These are phyloP conservation scores for Penicillium herquei DNA, from an alignment of 495 filamentous ascomycete species.

Conservation along the genomic window DNA sequence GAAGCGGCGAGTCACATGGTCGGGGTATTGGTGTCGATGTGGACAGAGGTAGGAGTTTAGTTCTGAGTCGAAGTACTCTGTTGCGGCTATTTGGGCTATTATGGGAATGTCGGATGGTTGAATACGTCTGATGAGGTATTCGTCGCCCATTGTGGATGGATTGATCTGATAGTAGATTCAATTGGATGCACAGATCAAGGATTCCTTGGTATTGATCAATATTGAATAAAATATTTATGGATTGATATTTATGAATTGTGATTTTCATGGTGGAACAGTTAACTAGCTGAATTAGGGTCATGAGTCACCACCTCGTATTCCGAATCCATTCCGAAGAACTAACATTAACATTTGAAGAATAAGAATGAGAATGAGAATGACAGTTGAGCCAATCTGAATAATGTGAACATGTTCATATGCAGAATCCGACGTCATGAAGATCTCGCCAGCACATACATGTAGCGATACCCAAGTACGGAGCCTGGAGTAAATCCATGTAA, in stretches of 20 bases:
- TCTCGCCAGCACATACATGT: too few species aligned
- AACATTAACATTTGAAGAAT: too few species aligned
- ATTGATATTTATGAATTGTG: too few species aligned
- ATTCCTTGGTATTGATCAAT: neutral
- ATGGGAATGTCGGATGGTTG: slow-evolving; percentile 2
- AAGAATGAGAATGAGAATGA: too few species aligned
- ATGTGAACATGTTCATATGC: too few species aligned
- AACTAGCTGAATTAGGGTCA: neutral
- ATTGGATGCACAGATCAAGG: neutral
- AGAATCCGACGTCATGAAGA: too few species aligned
- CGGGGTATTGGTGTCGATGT: slow-evolving; percentile 9
- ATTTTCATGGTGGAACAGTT: too few species aligned
- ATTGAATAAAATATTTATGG: neutral
- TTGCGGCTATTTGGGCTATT: slow-evolving; percentile 3
- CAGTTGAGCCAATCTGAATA: too few species aligned
- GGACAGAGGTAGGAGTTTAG: slow-evolving; percentile 10
- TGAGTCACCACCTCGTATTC: neutral
- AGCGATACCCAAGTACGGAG: too few species aligned
- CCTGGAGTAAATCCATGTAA: too few species aligned
- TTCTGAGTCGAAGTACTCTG: slow-evolving; percentile 5
- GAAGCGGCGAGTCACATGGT: slow-evolving; percentile 10
- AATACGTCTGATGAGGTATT: slow-evolving; percentile 7
- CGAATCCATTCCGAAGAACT: too few species aligned
- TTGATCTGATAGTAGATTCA: neutral
- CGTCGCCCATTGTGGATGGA: neutral